Conservation (phyloP, 257 asterid species). For the Knoxia roxburghii region DNA sequence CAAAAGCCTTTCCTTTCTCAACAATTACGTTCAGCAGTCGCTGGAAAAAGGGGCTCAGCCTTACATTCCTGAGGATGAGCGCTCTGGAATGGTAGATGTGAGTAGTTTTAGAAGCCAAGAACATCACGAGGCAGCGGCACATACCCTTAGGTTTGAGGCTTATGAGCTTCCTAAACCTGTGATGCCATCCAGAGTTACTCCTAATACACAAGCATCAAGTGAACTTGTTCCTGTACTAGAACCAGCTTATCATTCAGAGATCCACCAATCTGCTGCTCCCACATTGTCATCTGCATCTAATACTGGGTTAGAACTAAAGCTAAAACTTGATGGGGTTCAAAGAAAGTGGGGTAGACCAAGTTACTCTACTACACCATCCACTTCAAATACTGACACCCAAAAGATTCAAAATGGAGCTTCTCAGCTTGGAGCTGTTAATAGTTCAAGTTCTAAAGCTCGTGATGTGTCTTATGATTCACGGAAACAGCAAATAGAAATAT, state of each 20-base stretch:
- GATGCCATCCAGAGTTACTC: slow-evolving; percentile 40
- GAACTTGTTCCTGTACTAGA: slow-evolving; percentile 76
- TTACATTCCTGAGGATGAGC: slow-evolving; percentile 70
- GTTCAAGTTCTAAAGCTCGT: slow-evolving; percentile 35
- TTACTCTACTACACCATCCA: slow-evolving; percentile 58
- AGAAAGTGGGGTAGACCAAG: slow-evolving; percentile 88
- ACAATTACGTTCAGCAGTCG: slow-evolving; percentile 65
- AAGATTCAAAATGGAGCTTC: slow-evolving; percentile 53
- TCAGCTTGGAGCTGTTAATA: slow-evolving; percentile 34
- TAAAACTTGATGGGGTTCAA: slow-evolving; percentile 91
- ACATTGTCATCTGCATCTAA: slow-evolving; percentile 38
- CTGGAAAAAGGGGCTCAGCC: slow-evolving; percentile 85
- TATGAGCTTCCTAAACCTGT: slow-evolving; percentile 83
- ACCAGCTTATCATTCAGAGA: slow-evolving; percentile 46
- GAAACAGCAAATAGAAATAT: slow-evolving; percentile 53
- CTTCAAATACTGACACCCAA: slow-evolving; percentile 35
- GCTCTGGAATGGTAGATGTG: slow-evolving; percentile 46
- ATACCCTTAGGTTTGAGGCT: slow-evolving; percentile 86
- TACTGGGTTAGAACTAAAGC: slow-evolving; percentile 58
- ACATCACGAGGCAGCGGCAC: slow-evolving; percentile 54
- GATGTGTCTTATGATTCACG: slow-evolving; percentile 50
- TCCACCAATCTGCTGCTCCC: slow-evolving; percentile 35
- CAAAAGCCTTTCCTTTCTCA: slow-evolving; percentile 65
- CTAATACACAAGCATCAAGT: slow-evolving; percentile 37
- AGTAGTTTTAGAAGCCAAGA: slow-evolving; percentile 59